Base-by-base conservation (phyloP, 2,329 filamentous ascomycete species). In the Tolypocladium cylindrosporum region DNA sequence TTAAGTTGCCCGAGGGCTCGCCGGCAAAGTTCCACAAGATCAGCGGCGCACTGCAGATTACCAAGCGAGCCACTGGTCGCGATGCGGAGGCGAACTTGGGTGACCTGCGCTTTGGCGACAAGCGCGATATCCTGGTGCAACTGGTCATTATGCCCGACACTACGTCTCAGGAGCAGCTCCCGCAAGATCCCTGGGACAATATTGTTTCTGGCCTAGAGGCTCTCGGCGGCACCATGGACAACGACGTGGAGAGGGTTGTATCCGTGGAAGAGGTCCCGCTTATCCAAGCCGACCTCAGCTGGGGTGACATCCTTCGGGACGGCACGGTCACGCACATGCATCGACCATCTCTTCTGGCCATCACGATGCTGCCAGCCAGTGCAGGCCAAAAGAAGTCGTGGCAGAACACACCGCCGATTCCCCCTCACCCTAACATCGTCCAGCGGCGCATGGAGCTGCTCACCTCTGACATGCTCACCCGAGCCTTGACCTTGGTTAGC, bases 21-120 rank as follows among this genome's bases (percentile, higher is more conserved):
- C 94, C 93, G 0, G 94, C 94, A 66, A 97, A 96, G 70, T 99
- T 99, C 70, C 90, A 97, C 71, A 99, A 99, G 76, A 97, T 99
- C 68, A 97, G 91, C 67, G 94, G 94, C 56, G 94, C 93, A 5
- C 78, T 99, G 59, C 92, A 97, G 69, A 95, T 96, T 61, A 97
- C 93, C 3, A 99, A 97, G 78, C 88, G 94, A 60, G 94, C 93
- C 16, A 95, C 92, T 31, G 94, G 94, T 13, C 87, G 91, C 55
- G 94, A 97, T 72, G 94, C 93, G 0, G 94, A 99, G 74, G 93
- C 92, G 11, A 87, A 89, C 1, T 77, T 99, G 31, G 94, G 94
- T 41, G 94, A 99, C 72, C 77, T 99, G 55, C 85, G 92, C 53
- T 97, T 97, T 68, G 94, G 94, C 41, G 94, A 99, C 72, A 99